These are phyloP conservation scores for Penicillium canariense DNA, from an alignment of 495 filamentous ascomycete genomes.

Conservation along the genomic window DNA sequence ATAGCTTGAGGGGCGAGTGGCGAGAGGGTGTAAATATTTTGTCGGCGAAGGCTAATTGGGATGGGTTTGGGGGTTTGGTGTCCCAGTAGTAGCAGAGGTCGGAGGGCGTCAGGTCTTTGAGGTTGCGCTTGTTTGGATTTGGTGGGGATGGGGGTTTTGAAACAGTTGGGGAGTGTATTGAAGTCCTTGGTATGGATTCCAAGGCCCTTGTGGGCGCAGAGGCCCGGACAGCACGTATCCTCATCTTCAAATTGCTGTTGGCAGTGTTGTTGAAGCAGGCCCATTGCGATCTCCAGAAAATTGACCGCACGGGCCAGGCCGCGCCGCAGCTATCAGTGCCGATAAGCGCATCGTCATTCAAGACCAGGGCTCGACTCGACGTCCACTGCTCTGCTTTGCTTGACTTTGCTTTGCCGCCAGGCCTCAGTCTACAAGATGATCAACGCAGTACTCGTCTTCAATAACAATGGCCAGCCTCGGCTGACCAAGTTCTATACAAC, in stretches of 20 bases:
- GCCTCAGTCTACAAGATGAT: slow-evolving; percentile 64
- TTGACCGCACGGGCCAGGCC: slow-evolving; percentile 16
- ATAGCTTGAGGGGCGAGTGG: slow-evolving; percentile 63
- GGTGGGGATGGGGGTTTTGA: slow-evolving; percentile 10
- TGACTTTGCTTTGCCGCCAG: neutral
- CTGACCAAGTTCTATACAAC: slow-evolving; percentile 99
- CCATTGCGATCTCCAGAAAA: slow-evolving; percentile 19
- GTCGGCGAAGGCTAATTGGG: slow-evolving; percentile 55
- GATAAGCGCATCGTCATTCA: slow-evolving; percentile 12
- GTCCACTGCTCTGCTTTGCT: neutral
- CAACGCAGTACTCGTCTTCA: slow-evolving; percentile 98
- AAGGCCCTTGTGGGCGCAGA: neutral
- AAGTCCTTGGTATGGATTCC: slow-evolving; percentile 7
- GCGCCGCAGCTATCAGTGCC: slow-evolving; percentile 3
- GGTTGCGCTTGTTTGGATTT: slow-evolving; percentile 30
- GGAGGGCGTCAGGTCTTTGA: slow-evolving; percentile 35
- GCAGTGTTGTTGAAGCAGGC: neutral
- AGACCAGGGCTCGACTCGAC: neutral
- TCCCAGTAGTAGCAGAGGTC: slow-evolving; percentile 56
- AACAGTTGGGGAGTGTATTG: neutral
- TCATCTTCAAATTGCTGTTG: neutral
- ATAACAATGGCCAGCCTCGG: slow-evolving; percentile 92
- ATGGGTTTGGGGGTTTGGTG: slow-evolving; percentile 50
- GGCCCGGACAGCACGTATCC: slow-evolving; percentile 4
- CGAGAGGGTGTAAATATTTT: slow-evolving; percentile 58